A percentile compares a stretch with the other conserved stretches of the same genome.
Conservation (phyloP, 2,329 filamentous ascomycete species). For the Verticillium dahliae region DNA sequence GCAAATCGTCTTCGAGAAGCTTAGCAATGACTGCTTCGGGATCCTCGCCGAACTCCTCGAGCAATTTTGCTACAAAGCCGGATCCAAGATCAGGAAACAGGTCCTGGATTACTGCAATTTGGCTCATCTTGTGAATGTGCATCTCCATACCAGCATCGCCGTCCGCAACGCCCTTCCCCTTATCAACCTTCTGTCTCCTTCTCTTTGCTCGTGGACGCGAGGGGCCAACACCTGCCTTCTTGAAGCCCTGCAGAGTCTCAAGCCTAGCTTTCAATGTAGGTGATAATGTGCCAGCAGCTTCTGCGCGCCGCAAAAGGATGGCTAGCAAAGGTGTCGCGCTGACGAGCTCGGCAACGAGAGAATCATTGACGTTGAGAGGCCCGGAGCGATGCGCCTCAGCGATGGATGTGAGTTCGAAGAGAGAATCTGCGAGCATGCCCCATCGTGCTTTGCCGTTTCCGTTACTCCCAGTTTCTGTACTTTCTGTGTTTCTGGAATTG, state of each 20-base stretch:
- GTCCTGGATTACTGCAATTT: constrained; percentile 87
- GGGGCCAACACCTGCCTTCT: constrained; percentile 44
- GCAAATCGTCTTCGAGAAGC: constrained; percentile 71
- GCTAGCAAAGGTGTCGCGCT: constrained; percentile 71
- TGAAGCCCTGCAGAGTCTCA: constrained; percentile 52
- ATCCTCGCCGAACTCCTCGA: constrained; percentile 73
- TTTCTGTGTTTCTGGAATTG: background rate
- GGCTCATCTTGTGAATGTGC: constrained; percentile 75
- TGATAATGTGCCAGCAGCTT: constrained; percentile 40
- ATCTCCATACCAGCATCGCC: constrained; percentile 38
- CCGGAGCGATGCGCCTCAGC: constrained; percentile 58
- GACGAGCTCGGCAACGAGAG: constrained; percentile 74
- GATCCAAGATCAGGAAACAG: constrained; percentile 84
- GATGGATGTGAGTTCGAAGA: constrained; percentile 71
- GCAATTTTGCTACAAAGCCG: constrained; percentile 69
- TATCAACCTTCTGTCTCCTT: constrained; percentile 39
- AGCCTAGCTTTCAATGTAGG: constrained; percentile 55
- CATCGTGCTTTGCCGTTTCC: constrained; percentile 50
- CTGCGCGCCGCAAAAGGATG: constrained; percentile 50
- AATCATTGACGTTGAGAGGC: constrained; percentile 53
- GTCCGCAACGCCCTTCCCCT: constrained; percentile 52
- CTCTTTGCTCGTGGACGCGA: constrained; percentile 44
- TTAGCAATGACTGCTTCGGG: constrained; percentile 75
- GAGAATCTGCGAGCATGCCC: constrained; percentile 71
- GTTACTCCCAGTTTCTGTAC: background rate